Conservation (phyloP, 2,329 filamentous ascomycete species). For the Dothideomycetidae sp. region DNA sequence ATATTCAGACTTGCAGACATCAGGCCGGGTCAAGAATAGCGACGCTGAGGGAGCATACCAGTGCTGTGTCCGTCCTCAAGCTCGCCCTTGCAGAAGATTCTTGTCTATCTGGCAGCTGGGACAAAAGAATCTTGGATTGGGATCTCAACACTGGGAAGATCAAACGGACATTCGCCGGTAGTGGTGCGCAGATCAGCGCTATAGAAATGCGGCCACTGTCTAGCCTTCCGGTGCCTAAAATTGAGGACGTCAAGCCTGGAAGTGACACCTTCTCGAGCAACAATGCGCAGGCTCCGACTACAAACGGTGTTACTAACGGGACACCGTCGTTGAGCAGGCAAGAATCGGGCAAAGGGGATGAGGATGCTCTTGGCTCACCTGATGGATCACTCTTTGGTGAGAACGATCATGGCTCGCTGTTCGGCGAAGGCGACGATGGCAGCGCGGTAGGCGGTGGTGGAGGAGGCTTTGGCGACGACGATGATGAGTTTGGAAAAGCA, state of each 20-base stretch:
- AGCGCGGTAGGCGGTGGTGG: slow-evolving; percentile 33
- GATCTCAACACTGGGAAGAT: slow-evolving; percentile 76
- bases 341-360: slow-evolving; percentile 22
- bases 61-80: slow-evolving; percentile 76
- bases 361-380: slow-evolving; percentile 49
- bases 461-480: slow-evolving; percentile 60
- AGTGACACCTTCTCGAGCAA: slow-evolving; percentile 67
- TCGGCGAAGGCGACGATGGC: slow-evolving; percentile 61
- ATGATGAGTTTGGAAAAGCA: slow-evolving; percentile 64
- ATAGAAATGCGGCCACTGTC: slow-evolving; percentile 73
- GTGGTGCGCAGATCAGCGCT: slow-evolving; percentile 70
- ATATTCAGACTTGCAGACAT: slow-evolving; percentile 82
- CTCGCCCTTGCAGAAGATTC: slow-evolving; percentile 74
- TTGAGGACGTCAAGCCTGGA: slow-evolving; percentile 42
- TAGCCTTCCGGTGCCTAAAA: slow-evolving; percentile 59
- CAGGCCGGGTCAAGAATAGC: slow-evolving; percentile 86
- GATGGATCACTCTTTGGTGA: slow-evolving; percentile 75
- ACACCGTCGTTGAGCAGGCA: slow-evolving; percentile 16
- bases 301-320: slow-evolving; percentile 39
- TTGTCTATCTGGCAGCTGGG: slow-evolving; percentile 87
- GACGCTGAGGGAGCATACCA: slow-evolving; percentile 68
- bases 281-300: slow-evolving; percentile 45
- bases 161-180: slow-evolving; percentile 61
- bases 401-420: slow-evolving; percentile 55
- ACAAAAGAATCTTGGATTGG: slow-evolving; percentile 90